Evolutionary conservation across 495 filamentous ascomycete genomes (phyloP).

Genomic region (Chaetomidium leptoderma): DNA sequence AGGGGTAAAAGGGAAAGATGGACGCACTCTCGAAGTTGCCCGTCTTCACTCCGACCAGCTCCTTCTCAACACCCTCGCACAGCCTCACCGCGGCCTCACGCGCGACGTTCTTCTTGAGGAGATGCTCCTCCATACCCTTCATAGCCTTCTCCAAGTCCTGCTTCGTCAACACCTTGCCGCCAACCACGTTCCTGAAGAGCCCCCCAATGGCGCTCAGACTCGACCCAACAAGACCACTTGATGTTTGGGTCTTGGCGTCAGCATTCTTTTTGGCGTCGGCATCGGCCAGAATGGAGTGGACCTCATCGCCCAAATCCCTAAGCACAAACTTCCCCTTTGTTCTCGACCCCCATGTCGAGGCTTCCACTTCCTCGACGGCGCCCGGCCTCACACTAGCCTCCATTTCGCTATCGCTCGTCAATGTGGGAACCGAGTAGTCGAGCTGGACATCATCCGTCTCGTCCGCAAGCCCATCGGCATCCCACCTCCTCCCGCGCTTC

Average conservation of each 20-base stretch:
- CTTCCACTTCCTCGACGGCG: conserved; percentile 67
- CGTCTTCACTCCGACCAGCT: conserved; percentile 86
- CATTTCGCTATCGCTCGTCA: conserved; percentile 51
- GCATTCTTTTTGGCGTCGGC: conserved; percentile 62
- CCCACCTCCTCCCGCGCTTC: conserved; percentile 89
- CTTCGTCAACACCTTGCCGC: conserved; percentile 85
- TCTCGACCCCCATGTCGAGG: conserved; percentile 74
- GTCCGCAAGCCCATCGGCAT: conserved; percentile 80
- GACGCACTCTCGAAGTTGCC: conserved; percentile 77
- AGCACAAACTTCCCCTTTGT: conserved; percentile 92
- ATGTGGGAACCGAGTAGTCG: conserved; percentile 70
- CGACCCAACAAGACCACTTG: conserved; percentile 64
- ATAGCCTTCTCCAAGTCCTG: conserved; percentile 84
- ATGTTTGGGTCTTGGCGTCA: conserved; percentile 38
- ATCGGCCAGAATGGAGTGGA: conserved; percentile 79
- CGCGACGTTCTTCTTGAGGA: conserved; percentile 93
- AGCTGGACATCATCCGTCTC: conserved; percentile 77
- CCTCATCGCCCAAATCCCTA: conserved; percentile 87
- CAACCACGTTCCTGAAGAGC: conserved; percentile 89
- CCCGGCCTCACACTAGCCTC: conserved; percentile 42
- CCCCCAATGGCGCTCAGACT: conserved; percentile 74
- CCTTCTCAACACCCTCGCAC: conserved; percentile 84
- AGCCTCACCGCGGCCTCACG: conserved; percentile 88
- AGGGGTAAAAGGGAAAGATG: background rate
- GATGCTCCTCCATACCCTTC: conserved; percentile 92